phyloP scores from a whole-genome alignment of 1,139 yeast species.

The Saccharomyces hybrid region DNA sequence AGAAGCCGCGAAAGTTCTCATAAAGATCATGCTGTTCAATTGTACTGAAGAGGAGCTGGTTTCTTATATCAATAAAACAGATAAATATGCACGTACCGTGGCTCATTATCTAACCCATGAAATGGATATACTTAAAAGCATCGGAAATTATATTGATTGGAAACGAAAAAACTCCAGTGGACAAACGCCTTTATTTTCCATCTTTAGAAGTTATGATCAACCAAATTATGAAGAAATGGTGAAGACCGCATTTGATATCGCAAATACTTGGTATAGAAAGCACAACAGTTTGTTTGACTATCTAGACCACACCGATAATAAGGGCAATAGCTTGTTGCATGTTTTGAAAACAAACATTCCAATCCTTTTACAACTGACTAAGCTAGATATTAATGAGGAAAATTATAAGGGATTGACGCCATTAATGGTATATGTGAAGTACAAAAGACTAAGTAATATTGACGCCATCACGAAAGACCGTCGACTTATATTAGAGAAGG shows the following conservation, averaged over 20 bases:
- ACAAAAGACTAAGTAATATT: slow-evolving; percentile 57
- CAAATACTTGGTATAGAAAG: slow-evolving; percentile 36
- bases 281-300: slow-evolving; percentile 36
- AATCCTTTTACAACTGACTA: slow-evolving; percentile 36
- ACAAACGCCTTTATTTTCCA: slow-evolving; percentile 73
- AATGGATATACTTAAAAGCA: slow-evolving; percentile 41
- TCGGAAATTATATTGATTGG: slow-evolving; percentile 68
- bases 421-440: slow-evolving; percentile 61
- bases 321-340: slow-evolving; percentile 74
- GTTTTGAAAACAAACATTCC: slow-evolving; percentile 45
- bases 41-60: slow-evolving; percentile 41
- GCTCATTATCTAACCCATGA: slow-evolving; percentile 74
- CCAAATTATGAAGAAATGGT: slow-evolving; percentile 49
- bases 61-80: slow-evolving; percentile 45
- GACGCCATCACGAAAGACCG: slow-evolving; percentile 40
- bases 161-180: slow-evolving; percentile 54
- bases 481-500: slow-evolving; percentile 39
- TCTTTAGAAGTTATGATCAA: slow-evolving; percentile 80
- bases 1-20: slow-evolving; percentile 42
- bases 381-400: slow-evolving; percentile 52
- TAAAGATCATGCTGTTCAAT: slow-evolving; percentile 40
- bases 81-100: slow-evolving; percentile 45
- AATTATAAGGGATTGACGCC: slow-evolving; percentile 63
- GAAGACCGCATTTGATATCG: slow-evolving; percentile 40
- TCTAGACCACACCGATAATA: slow-evolving; percentile 57